phyloP scores from a whole-genome alignment of 768 basidiomycete species.

The Hortiboletus campestris region DNA sequence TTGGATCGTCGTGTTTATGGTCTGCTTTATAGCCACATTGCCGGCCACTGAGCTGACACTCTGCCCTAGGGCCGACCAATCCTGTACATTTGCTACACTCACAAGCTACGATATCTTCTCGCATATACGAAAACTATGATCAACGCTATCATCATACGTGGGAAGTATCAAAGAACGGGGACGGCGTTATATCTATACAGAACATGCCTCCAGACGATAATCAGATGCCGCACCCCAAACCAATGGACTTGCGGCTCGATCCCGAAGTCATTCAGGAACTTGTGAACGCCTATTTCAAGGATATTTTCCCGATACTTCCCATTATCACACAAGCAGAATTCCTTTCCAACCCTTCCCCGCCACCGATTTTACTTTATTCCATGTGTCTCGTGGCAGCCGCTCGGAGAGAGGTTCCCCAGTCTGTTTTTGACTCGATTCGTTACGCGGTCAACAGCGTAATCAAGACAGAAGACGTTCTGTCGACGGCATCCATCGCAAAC shows the following conservation, averaged over 20 bases:
- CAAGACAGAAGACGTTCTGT: conserved; percentile 87
- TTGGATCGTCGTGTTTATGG: conserved; percentile 65
- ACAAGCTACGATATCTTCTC: conserved; percentile 79
- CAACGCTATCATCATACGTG: conserved; percentile 85
- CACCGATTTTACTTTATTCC: conserved; percentile 85
- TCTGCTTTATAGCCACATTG: conserved; percentile 33
- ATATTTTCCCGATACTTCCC: conserved; percentile 87
- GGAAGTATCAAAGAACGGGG: conserved; percentile 79
- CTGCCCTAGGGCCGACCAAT: conserved; percentile 75
- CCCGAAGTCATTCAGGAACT: conserved; percentile 76
- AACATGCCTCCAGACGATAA: conserved; percentile 59
- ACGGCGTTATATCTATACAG: conserved; percentile 83
- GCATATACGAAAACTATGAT: conserved; percentile 85
- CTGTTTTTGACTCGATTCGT: conserved; percentile 87
- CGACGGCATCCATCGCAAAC: conserved; percentile 80
- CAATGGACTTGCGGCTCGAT: conserved; percentile 71
- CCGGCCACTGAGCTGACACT: conserved; percentile 22
- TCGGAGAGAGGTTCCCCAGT: conserved; percentile 76
- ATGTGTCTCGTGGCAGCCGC: conserved; percentile 93
- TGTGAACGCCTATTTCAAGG: conserved; percentile 87
- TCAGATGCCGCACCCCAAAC: conserved; percentile 53
- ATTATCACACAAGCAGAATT: conserved; percentile 89
- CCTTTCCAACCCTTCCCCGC: conserved; percentile 65
- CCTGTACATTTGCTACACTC: conserved; percentile 87
- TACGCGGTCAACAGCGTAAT: conserved; percentile 84